Conservation (phyloP, 179 eudicot species). For the Silene noctiflora region DNA sequence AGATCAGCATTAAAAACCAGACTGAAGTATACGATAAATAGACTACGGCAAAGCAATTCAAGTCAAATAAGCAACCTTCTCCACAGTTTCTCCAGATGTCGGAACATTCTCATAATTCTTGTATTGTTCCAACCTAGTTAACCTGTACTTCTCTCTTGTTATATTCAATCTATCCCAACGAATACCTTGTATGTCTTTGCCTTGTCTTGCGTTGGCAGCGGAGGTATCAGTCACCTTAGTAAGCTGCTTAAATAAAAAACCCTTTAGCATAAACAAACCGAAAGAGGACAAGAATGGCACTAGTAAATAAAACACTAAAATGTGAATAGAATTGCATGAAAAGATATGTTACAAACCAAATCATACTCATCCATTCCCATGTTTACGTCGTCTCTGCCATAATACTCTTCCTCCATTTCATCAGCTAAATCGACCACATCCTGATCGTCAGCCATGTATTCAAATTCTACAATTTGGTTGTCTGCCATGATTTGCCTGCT, state of each 20-base stretch:
- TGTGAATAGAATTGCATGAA: neutral
- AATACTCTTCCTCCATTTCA: slow-evolving; percentile 45
- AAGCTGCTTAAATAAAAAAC: slow-evolving; percentile 38
- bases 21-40: neutral
- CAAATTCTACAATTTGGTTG: slow-evolving; percentile 38
- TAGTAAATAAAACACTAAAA: neutral
- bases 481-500: slow-evolving; percentile 37
- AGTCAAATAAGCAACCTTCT: slow-evolving; percentile 44
- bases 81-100: slow-evolving; percentile 58
- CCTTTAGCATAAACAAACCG: neutral
- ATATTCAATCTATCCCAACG: slow-evolving; percentile 81
- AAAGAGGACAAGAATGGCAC: neutral
- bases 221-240: slow-evolving; percentile 82
- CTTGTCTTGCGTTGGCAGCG: slow-evolving; percentile 71
- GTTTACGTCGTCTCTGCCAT: slow-evolving; percentile 36
- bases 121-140: slow-evolving; percentile 73
- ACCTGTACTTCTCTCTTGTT: slow-evolving; percentile 68
- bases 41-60: neutral
- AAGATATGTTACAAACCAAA: slow-evolving; percentile 43
- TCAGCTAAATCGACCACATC: slow-evolving; percentile 49
- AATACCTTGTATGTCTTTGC: slow-evolving; percentile 91
- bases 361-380: slow-evolving; percentile 63
- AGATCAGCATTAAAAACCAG: slow-evolving; percentile 13
- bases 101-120: slow-evolving; percentile 77
- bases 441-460: slow-evolving; percentile 55